Evolutionary conservation across 2,329 filamentous ascomycete species (phyloP), one percentile per base, ranked within the genome.

Genomic region (Fusarium dimerum): DNA sequence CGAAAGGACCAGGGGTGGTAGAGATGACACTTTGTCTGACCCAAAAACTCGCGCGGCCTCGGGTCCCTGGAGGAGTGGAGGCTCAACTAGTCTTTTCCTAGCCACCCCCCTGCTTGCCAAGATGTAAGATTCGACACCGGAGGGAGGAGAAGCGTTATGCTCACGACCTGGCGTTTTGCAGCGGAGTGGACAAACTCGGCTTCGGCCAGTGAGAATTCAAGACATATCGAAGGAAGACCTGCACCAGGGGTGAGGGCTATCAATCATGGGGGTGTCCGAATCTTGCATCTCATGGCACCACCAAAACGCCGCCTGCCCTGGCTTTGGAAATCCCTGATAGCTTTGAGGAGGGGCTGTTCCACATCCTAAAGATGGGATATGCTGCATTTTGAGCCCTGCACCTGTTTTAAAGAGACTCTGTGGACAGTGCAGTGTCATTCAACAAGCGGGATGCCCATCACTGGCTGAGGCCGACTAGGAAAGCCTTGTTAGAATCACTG

Each of bases 111-210:
- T 68, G 62, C 57, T 55, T 52, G 58, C 65, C 59, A 47, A 57
- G 56, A 64, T 61, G 61, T 57, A 48, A 54, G 51, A 60, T 55
- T 45, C 44, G 44, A 32, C 36, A 61, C 67, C 52, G 66, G 68
- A 67, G 64, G 68, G 66, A 63, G 61, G 60, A 65, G 65, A 66
- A 69, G 57, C 51, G 54, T 62, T 62, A 40, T 44, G 48, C 36
- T 38, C 55, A 65, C 61, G 63, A 61, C 45, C 39, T 50, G 66
- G 66, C 46, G 66, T 66, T 45, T 29, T 40, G 40, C 45, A 64
- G 68, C 50, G 49, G 44, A 30, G 17, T 17, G 39, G 40, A 29
- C 11, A 13, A 16, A 17, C 30, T 43, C 17, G 44, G 44, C 9
- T 17, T 16, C 48, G 49, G 43, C 63, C 62, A 63, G 54, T 65